Evolutionary conservation across 352 stramenopile species (phyloP).

Genomic region (Phytophthora lateralis): DNA sequence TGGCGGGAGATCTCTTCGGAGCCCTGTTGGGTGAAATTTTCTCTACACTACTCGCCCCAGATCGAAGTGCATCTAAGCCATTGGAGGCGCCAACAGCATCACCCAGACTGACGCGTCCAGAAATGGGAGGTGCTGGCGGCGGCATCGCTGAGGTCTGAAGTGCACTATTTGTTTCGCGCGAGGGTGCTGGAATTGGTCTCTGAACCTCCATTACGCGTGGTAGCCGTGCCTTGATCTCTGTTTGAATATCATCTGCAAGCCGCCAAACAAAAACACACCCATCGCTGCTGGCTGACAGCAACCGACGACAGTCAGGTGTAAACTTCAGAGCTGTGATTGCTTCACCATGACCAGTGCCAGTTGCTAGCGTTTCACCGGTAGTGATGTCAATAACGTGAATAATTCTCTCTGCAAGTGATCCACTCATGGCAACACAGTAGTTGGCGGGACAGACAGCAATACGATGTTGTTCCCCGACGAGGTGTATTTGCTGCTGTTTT

Average conservation of each 20-base stretch:
- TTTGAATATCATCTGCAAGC: conserved; percentile 77
- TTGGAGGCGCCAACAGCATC: neutral
- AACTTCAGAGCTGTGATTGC: conserved; percentile 85
- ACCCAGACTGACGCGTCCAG: neutral
- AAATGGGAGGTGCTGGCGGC: conserved; percentile 39
- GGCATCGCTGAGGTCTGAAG: conserved; percentile 16
- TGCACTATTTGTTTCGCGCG: conserved; percentile 8
- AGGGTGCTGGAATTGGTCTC: conserved; percentile 34
- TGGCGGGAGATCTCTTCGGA: conserved; percentile 27
- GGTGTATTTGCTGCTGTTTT: conserved; percentile 66
- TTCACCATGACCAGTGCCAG: conserved; percentile 85
- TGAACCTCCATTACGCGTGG: conserved; percentile 43
- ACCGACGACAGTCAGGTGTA: conserved; percentile 81
- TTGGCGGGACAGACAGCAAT: conserved; percentile 70
- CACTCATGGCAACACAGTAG: conserved; percentile 81
- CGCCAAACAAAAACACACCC: conserved; percentile 91
- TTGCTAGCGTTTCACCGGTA: conserved; percentile 76
- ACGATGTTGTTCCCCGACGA: conserved; percentile 76
- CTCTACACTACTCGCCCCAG: neutral
- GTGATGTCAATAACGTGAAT: conserved; percentile 88
- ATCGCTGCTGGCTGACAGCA: conserved; percentile 86
- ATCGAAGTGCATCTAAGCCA: neutral
- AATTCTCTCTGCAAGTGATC: conserved; percentile 80
- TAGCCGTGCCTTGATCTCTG: conserved; percentile 62
- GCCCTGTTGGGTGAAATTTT: conserved; percentile 8